Evolutionary conservation across 495 filamentous ascomycete species (phyloP).

Genomic region (Neurospora sublineolata): DNA sequence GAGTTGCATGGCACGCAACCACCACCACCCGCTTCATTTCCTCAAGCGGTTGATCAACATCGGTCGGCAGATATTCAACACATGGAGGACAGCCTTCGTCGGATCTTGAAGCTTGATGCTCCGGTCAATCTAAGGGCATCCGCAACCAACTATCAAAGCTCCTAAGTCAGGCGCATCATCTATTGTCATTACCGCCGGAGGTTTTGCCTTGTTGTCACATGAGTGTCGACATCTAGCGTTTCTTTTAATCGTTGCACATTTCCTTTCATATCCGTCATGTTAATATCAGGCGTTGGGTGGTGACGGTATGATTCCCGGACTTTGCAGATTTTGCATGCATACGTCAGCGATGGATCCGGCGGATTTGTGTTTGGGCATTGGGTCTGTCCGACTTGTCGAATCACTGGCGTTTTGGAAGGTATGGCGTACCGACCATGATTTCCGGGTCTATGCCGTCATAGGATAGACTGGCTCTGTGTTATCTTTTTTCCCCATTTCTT

Average conservation of each 20-base stretch:
- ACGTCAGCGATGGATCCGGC: not conserved
- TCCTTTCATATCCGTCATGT: not conserved
- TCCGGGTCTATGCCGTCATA: not conserved
- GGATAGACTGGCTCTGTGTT: not conserved
- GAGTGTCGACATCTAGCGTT: not conserved
- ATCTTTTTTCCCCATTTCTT: not conserved
- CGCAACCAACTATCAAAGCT: conserved; percentile 14
- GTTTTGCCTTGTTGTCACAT: not conserved
- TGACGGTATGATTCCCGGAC: conserved; percentile 1
- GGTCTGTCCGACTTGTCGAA: not conserved
- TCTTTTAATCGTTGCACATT: not conserved
- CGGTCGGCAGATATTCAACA: conserved; percentile 25
- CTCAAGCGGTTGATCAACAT: not conserved
- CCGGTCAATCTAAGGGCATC: conserved; percentile 5
- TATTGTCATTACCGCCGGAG: not conserved
- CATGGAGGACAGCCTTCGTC: conserved; percentile 40
- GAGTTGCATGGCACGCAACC: not conserved
- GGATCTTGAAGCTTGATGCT: conserved; percentile 35
- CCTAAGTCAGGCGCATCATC: conserved; percentile 5
- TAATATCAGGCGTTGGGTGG: conserved; percentile 7
- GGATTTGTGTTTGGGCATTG: not conserved
- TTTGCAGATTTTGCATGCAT: not conserved
- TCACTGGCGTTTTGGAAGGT: conserved; percentile 2
- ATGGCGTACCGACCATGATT: not conserved
- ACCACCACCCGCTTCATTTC: not conserved